Conservation (phyloP, 495 filamentous ascomycete genomes). For the Penicillium antarcticum region DNA sequence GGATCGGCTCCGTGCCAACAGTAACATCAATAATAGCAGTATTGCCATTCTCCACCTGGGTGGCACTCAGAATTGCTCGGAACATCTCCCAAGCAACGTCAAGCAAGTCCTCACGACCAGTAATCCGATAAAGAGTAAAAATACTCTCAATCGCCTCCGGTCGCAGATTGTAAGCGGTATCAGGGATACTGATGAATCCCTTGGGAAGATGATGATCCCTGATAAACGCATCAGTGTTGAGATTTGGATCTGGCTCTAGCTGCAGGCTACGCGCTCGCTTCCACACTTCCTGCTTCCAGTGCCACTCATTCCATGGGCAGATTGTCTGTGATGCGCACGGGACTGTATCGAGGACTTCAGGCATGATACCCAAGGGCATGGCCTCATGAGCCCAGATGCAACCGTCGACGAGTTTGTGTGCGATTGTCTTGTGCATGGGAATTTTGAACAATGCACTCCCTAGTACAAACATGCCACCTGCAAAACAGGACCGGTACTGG, state of each 20-base stretch:
- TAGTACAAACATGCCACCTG: slow-evolving; percentile 83
- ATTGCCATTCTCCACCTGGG: slow-evolving; percentile 46
- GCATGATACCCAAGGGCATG: slow-evolving; percentile 42
- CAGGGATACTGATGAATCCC: slow-evolving; percentile 34
- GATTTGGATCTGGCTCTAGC: slow-evolving; percentile 2
- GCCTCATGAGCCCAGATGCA: slow-evolving; percentile 74
- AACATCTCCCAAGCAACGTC: slow-evolving; percentile 68
- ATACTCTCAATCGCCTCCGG: slow-evolving; percentile 59
- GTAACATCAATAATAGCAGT: slow-evolving; percentile 47
- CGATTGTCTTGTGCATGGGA: slow-evolving; percentile 65
- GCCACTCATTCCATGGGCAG: slow-evolving; percentile 38
- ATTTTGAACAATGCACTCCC: slow-evolving; percentile 68
- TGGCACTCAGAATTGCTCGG: slow-evolving; percentile 45
- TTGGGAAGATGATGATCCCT: slow-evolving; percentile 26
- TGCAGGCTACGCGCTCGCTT: slow-evolving; percentile 9
- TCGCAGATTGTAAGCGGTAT: slow-evolving; percentile 38
- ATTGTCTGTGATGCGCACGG: slow-evolving; percentile 28
- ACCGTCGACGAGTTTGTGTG: slow-evolving; percentile 70
- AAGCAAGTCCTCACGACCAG: slow-evolving; percentile 51
- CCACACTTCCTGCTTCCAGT: slow-evolving; percentile 32
- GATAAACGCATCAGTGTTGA: slow-evolving; percentile 19
- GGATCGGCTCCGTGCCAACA: slow-evolving; percentile 7
- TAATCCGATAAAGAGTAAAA: slow-evolving; percentile 62
- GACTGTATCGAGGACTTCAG: slow-evolving; percentile 35
- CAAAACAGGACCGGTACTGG: slow-evolving; percentile 73